phyloP scores from a whole-genome alignment of 352 stramenopile species.

The Pythium phragmiticola region DNA sequence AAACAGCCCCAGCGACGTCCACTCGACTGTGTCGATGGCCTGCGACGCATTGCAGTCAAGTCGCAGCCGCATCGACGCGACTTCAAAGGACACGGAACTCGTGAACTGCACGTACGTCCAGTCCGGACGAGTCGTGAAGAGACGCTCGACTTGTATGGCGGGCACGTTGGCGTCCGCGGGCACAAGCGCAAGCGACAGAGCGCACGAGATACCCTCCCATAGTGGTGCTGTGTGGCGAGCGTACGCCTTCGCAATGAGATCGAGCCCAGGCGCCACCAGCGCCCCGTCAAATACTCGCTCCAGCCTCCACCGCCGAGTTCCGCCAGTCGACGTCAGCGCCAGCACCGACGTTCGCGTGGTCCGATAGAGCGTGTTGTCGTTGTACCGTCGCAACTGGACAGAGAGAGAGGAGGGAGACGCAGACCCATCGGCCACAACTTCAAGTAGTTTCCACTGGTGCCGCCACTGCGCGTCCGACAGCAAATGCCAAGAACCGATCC shows the following conservation, averaged over 20 bases:
- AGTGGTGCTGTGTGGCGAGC: conserved; percentile 23
- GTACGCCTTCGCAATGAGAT: conserved; percentile 45
- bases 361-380: conserved; percentile 41
- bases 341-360: conserved; percentile 38
- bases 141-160: neutral
- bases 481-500: conserved; percentile 47
- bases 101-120: conserved; percentile 18
- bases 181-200: neutral
- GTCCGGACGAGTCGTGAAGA: conserved; percentile 5
- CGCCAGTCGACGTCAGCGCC: conserved; percentile 25
- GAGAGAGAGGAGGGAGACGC: neutral
- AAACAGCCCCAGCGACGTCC: conserved; percentile 52
- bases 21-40: conserved; percentile 35
- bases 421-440: neutral
- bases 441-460: conserved; percentile 28
- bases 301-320: conserved; percentile 17
- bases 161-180: neutral
- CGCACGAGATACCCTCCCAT: conserved; percentile 1
- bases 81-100: conserved; percentile 33
- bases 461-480: conserved; percentile 34
- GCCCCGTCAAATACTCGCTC: conserved; percentile 33
- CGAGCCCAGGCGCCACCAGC: conserved; percentile 41
- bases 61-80: conserved; percentile 32
- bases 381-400: neutral
- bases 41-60: conserved; percentile 50